phyloP scores from a whole-genome alignment of 805 yeast genomes.

The Millerozyma miso region DNA sequence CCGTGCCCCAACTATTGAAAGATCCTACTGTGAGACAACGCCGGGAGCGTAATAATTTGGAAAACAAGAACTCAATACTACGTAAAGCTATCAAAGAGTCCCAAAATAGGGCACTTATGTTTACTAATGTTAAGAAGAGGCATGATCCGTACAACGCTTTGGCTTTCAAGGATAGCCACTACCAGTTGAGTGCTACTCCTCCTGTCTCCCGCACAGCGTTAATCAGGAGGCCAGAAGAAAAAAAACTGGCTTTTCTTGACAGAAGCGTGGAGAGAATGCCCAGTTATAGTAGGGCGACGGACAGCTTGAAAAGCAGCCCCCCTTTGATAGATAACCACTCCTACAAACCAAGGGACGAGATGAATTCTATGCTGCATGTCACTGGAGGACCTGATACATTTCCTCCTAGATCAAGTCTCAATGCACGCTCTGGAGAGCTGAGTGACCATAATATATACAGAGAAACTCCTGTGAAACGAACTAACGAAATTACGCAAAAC shows the following conservation, averaged over 20 bases:
- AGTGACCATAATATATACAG: too few species aligned
- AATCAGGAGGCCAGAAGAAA: background rate
- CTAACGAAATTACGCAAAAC: background rate
- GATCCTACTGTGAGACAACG: conserved; percentile 24
- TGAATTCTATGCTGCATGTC: background rate
- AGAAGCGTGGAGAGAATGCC: background rate
- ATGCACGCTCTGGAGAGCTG: background rate
- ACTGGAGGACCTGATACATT: background rate
- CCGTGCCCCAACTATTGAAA: conserved; percentile 22
- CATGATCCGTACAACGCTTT: conserved; percentile 25
- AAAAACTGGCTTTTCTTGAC: background rate
- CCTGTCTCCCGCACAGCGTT: background rate
- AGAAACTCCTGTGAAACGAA: background rate
- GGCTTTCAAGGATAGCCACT: conserved; percentile 3
- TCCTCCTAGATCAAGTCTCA: background rate
- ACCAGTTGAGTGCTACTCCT: background rate
- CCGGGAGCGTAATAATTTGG: conserved; percentile 3
- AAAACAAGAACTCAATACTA: conserved; percentile 23
- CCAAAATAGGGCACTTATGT: conserved; percentile 31
- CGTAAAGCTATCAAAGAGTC: conserved; percentile 33
- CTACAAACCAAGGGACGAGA: background rate
- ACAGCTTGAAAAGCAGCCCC: background rate
- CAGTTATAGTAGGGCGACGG: background rate
- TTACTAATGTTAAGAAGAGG: conserved; percentile 12
- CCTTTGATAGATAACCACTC: background rate